Evolutionary conservation across 257 asterid species (phyloP), one percentile per base, ranked within the genome.

Genomic region (Solanum paucissectum): DNA sequence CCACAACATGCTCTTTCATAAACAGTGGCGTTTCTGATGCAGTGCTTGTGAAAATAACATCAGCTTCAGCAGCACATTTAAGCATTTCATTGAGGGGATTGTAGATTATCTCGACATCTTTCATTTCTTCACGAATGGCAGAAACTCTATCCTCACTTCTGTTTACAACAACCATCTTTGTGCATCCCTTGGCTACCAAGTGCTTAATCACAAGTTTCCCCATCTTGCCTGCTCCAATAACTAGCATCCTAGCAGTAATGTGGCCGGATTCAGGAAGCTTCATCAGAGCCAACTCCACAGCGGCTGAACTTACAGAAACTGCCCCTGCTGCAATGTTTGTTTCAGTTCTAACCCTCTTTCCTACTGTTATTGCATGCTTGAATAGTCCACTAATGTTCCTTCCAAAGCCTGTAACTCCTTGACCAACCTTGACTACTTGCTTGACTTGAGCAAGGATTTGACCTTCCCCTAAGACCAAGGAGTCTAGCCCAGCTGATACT

Each of bases 131-230:
- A 6, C 92, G 93, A 62, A 96, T 95, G 82, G 96, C 92, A 42
- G 95, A 90, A 83, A 96, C 99, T 79, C 95, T 88, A 5, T 94
- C 98, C 89, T 94, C 95, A 20, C 91, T 92, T 83, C 99, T 92
- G 91, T 96, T 95, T 84, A 94, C 98, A 1, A 96, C 98, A 75
- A 94, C 96, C 98, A 96, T 93, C 88, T 91, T 93, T 18, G 95
- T 94, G 92, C 98, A 96, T 10, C 99, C 98, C 90, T 96, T 96
- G 25, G 99, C 98, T 2, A 60, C 95, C 93, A 96, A 91, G 91
- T 95, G 98, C 91, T 95, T 96, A 92, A 96, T 93, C 85, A 96
- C 99, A n/a, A 96, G 98, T 92, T 96, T 96, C 44, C 99, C 99
- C 99, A 96, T 95, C 88, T 96, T 95, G 58, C 99, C 99, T 8